Base-by-base conservation (phyloP, 495 filamentous ascomycete genomes). In the Penicillium arizonense region DNA sequence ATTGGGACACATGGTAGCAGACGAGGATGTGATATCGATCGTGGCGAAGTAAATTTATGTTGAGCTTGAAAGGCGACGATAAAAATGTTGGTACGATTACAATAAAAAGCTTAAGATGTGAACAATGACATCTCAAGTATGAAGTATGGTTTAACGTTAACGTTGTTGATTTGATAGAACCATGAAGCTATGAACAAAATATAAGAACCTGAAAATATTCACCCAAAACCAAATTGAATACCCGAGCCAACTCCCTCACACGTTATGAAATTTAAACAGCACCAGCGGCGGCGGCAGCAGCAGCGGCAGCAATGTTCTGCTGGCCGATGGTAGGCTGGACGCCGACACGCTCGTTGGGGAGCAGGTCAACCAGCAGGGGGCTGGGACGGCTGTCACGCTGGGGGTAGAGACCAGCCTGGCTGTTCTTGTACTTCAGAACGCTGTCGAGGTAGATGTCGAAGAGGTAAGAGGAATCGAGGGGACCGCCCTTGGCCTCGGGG, bases 11-110 rank as follows among this genome's bases (percentile, higher is more conserved):
- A 57, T 82, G 36, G 92, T 99, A 51, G 78, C 87, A 2, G 95
- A 99, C 63, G 95, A 97, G 74, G 95, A 99, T 77, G 95, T 99
- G 41, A 91, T 99, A 50, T 92, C 88, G 58, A 96, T 99, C 67
- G 89, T 97, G 40, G 69, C 73, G 0, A 76, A 72, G 58, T 76
- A 65, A 56, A 59, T 33, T 46, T 18, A 36, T 41, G 38, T 37
- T 34, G 50, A 55, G 24, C 28, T 30, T 9, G 28, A 30, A 30
- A 30, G 38, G 47, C 28, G 39, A 53, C 23, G 47, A 53, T 41
- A 50, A 42, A 49, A 33, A 53, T 33, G 26, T 43, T 40, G 52
- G 43, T 20, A 47, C 28, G 51, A 47, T 43, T 46, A 54, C 35
- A 46, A 30, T 8, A 0, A 57, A 23, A 37, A 44, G 20, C 20